phyloP scores from a whole-genome alignment of 108 stramenopile genomes.

The Cylindrotheca closterium region DNA sequence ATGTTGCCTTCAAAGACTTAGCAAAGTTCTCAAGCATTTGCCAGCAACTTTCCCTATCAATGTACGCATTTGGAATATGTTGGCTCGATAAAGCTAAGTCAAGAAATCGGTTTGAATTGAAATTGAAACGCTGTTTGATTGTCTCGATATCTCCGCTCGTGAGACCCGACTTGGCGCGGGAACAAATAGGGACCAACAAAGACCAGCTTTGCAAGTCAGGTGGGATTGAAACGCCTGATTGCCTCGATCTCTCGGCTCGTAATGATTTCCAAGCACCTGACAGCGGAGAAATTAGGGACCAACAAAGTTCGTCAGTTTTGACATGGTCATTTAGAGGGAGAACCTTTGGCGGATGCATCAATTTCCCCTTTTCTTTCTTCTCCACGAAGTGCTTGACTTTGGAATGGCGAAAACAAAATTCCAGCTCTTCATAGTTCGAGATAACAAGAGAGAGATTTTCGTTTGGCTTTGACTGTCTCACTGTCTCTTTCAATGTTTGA shows the following conservation, averaged over 20 bases:
- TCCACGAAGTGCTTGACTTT: conserved; percentile 27
- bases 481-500: conserved; percentile 16
- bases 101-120: not conserved
- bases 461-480: conserved; percentile 28
- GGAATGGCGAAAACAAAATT: conserved; percentile 31
- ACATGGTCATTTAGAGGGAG: not conserved
- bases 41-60: not conserved
- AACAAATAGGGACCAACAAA: not conserved
- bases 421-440: conserved; percentile 31
- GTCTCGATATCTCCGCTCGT: not conserved
- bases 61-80: not conserved
- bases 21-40: not conserved
- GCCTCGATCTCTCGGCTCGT: too few relatives aligned
- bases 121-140: not conserved
- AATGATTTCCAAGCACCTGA: too few relatives aligned
- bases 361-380: not conserved
- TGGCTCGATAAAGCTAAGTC: not conserved
- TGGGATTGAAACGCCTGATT: not conserved
- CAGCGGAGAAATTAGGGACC: too few relatives aligned
- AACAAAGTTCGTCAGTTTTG: not conserved
- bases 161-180: not conserved
- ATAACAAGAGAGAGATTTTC: conserved; percentile 30
- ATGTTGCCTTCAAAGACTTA: conserved; percentile 25
- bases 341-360: too few relatives aligned
- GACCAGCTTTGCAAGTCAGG: not conserved